Conservation (phyloP, 2,329 filamentous ascomycete genomes). For the Fusarium praegraminearum region DNA sequence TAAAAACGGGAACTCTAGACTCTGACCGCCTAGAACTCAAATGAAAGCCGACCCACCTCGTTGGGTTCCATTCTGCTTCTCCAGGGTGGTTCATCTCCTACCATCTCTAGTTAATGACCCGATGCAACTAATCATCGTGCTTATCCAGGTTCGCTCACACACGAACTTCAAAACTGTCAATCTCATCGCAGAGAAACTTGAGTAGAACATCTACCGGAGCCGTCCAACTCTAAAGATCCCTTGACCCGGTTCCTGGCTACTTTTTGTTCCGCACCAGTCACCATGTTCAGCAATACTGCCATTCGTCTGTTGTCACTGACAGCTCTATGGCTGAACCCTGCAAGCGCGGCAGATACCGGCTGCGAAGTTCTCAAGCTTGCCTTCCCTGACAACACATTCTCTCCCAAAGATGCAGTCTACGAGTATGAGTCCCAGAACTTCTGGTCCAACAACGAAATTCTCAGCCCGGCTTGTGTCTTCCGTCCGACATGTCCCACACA, state of each 20-base stretch:
- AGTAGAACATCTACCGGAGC: background rate
- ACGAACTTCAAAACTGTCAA: background rate
- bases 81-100: background rate
- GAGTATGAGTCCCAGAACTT: slow-evolving; percentile 27
- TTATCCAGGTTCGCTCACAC: background rate
- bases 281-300: slow-evolving; percentile 5
- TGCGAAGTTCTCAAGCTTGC: slow-evolving; percentile 15
- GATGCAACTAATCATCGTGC: slow-evolving; percentile 1
- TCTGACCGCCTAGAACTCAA: background rate
- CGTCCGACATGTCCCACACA: slow-evolving; percentile 14
- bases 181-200: background rate
- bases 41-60: background rate
- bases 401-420: slow-evolving; percentile 3
- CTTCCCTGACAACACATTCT: slow-evolving; percentile 16
- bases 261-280: background rate
- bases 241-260: background rate
- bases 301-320: slow-evolving; percentile 7
- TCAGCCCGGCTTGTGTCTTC: slow-evolving; percentile 28
- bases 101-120: slow-evolving; percentile 6
- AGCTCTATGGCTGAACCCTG: slow-evolving; percentile 3
- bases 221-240: background rate
- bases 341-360: background rate
- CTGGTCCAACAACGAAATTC: slow-evolving; percentile 32
- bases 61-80: background rate
- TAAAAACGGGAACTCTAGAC: background rate